Conservation (phyloP, 139 green algal species). For the Asterochloris erici region DNA sequence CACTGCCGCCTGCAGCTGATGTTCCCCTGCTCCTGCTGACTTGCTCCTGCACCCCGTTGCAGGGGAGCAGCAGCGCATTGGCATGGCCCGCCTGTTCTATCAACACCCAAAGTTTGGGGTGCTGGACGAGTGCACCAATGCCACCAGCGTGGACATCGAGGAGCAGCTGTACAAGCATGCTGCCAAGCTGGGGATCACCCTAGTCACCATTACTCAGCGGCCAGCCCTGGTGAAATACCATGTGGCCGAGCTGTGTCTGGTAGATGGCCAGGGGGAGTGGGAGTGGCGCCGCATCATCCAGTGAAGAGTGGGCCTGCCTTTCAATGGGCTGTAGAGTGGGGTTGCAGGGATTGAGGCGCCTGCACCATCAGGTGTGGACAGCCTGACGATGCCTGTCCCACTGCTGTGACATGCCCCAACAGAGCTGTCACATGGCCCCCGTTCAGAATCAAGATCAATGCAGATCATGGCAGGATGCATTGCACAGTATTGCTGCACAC, state of each 20-base stretch:
- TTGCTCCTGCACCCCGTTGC: not conserved
- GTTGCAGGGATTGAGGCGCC: not conserved
- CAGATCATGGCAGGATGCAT: too few relatives aligned
- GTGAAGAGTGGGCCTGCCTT: not conserved
- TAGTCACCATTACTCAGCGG: slow-evolving; percentile 60
- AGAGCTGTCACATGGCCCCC: not conserved
- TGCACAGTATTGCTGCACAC: too few relatives aligned
- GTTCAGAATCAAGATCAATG: not conserved
- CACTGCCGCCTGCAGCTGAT: too few relatives aligned
- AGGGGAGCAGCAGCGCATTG: slow-evolving; percentile 75
- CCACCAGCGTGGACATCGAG: slow-evolving; percentile 70
- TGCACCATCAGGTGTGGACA: not conserved
- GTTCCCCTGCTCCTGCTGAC: too few relatives aligned
- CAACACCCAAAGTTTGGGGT: slow-evolving; percentile 60
- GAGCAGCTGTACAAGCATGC: slow-evolving; percentile 56
- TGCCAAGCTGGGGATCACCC: slow-evolving; percentile 34
- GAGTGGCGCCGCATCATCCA: slow-evolving; percentile 50
- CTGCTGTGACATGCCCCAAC: not conserved
- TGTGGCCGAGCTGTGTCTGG: slow-evolving; percentile 59
- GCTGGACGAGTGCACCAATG: slow-evolving; percentile 79
- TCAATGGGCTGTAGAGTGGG: too few relatives aligned
- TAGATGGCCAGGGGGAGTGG: slow-evolving; percentile 62
- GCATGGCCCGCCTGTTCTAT: slow-evolving; percentile 79
- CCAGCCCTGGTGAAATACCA: slow-evolving; percentile 65
- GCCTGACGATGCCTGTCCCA: too few relatives aligned